Evolutionary conservation across 768 basidiomycete species (phyloP).

Genomic region (Ramaria sp.): DNA sequence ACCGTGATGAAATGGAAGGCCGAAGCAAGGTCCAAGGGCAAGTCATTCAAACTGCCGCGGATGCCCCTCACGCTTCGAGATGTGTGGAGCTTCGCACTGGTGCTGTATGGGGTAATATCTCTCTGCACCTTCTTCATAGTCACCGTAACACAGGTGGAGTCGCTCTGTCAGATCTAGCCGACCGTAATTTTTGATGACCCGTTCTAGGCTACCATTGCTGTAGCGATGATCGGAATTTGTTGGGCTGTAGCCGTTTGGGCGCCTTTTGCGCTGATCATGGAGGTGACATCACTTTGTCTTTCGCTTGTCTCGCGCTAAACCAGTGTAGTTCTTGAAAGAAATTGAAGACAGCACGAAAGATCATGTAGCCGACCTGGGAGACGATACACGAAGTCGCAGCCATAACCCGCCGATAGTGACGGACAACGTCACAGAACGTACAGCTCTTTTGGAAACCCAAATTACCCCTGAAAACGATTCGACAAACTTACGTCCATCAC

Average conservation of each 20-base stretch:
- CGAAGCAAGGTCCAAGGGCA: constrained; percentile 68
- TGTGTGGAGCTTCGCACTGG: constrained; percentile 83
- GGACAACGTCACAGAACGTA: constrained; percentile 21
- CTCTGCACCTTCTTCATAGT: constrained; percentile 49
- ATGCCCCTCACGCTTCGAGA: constrained; percentile 89
- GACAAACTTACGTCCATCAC: neutral
- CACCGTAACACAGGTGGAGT: constrained; percentile 56
- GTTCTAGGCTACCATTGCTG: constrained; percentile 63
- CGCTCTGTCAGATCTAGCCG: neutral
- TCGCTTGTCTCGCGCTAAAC: neutral
- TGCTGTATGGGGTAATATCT: constrained; percentile 71
- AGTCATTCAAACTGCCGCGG: constrained; percentile 65
- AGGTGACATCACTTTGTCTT: constrained; percentile 34
- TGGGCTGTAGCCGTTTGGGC: constrained; percentile 99
- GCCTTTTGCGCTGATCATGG: constrained; percentile 96
- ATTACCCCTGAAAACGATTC: neutral
- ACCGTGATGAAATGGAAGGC: constrained; percentile 75
- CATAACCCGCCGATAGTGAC: constrained; percentile 24
- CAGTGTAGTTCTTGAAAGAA: constrained; percentile 59
- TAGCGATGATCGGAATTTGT: constrained; percentile 81
- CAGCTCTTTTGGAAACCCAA: constrained; percentile 6
- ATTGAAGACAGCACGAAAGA: constrained; percentile 31
- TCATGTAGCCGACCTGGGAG: neutral
- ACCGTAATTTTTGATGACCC: neutral
- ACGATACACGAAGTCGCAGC: neutral